Conservation (phyloP, 148 eudicot genomes). For the Nyssa sinensis region DNA sequence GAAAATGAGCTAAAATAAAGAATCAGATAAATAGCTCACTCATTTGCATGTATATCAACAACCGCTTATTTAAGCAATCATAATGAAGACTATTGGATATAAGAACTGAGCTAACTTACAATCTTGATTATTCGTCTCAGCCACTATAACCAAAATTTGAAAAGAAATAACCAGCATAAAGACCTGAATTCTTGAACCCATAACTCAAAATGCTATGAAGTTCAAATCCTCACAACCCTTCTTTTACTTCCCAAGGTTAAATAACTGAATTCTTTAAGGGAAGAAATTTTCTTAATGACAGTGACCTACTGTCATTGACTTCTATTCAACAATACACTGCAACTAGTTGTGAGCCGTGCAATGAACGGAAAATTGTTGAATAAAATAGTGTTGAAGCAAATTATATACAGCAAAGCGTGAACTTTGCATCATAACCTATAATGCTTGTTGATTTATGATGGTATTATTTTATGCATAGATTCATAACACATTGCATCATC, state of each 20-base stretch:
- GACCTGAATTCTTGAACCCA: constrained; percentile 30
- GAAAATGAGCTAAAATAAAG: neutral
- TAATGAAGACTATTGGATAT: neutral
- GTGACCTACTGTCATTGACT: neutral
- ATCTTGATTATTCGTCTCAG: constrained; percentile 36
- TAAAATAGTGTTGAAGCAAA: no score
- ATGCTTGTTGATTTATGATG: no score
- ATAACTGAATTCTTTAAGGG: no score
- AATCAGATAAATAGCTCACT: neutral
- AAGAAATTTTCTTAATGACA: no score
- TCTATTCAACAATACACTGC: no score
- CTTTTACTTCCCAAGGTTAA: no score
- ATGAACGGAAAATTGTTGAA: no score
- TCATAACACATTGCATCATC: no score
- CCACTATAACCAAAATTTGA: constrained; percentile 26
- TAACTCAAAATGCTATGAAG: constrained; percentile 17
- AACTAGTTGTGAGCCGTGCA: no score
- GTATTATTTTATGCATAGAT: no score
- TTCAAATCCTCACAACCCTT: neutral
- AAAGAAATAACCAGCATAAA: constrained; percentile 29
- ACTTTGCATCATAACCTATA: no score
- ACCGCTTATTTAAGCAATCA: neutral
- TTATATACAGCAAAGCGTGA: no score
- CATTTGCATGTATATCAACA: neutral
- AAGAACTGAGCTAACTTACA: constrained; percentile 34